Percentiles rank a stretch among this genome's conserved stretches.
phyloP scores from a whole-genome alignment of 352 stramenopile genomes.

The Globisporangium irregulare region DNA sequence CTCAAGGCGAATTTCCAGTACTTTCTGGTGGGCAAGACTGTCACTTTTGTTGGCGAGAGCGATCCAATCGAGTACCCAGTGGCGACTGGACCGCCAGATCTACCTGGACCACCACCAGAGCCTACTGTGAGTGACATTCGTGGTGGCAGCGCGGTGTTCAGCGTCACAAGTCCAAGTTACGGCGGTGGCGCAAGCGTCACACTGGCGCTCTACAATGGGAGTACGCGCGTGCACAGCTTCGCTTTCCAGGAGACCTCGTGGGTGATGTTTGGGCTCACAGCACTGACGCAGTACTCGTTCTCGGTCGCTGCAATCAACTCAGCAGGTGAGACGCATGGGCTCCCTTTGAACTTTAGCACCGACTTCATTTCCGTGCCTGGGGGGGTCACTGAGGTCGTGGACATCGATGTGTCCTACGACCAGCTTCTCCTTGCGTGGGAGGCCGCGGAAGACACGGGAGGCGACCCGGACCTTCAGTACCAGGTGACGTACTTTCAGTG shows the following conservation, averaged over 20 bases:
- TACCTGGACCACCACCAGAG: constrained; percentile 18
- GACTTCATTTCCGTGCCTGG: constrained; percentile 34
- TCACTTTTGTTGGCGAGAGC: constrained; percentile 27
- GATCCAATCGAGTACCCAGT: constrained; percentile 5
- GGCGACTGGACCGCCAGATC: constrained; percentile 21
- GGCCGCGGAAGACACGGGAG: constrained; percentile 36
- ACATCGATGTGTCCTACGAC: constrained; percentile 30
- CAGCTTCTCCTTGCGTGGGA: constrained; percentile 40
- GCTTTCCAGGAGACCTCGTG: constrained; percentile 8
- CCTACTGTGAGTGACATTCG: constrained; percentile 21
- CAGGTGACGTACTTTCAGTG: constrained; percentile 40
- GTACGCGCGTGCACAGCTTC: constrained; percentile 25
- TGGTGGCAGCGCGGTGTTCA: constrained; percentile 26
- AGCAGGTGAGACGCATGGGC: constrained; percentile 24
- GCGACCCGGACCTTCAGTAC: constrained; percentile 41
- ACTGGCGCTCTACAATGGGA: constrained; percentile 30
- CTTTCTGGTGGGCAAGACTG: constrained; percentile 18
- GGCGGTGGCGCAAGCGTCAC: constrained; percentile 37
- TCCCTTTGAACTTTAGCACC: constrained; percentile 26
- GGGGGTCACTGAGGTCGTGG: constrained; percentile 22
- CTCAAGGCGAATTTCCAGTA: constrained; percentile 28
- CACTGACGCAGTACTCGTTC: constrained; percentile 41
- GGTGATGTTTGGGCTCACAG: constrained; percentile 33
- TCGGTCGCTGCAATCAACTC: constrained; percentile 36
- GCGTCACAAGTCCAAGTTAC: constrained; percentile 26